Conservation (phyloP, 352 stramenopile genomes). For the Elongisporangium prolatum region DNA sequence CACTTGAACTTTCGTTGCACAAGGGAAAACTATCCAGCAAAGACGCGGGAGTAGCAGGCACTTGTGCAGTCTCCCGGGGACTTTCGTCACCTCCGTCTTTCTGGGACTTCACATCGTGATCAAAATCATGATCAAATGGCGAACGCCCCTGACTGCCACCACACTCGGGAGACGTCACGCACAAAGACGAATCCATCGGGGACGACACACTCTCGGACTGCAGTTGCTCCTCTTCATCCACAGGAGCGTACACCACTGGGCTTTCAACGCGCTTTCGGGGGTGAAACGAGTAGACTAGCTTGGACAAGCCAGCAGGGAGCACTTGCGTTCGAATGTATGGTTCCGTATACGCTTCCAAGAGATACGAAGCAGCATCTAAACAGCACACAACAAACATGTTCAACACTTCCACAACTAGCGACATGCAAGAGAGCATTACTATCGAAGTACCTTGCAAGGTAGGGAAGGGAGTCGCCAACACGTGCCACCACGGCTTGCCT, state of each 20-base stretch:
- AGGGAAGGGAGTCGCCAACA: slow-evolving; percentile 55
- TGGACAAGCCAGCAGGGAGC: slow-evolving; percentile 61
- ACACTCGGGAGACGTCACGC: slow-evolving; percentile 75
- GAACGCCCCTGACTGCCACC: slow-evolving; percentile 61
- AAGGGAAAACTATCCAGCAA: slow-evolving; percentile 49
- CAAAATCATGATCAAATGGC: slow-evolving; percentile 71
- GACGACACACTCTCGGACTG: slow-evolving; percentile 34
- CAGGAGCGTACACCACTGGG: slow-evolving; percentile 32
- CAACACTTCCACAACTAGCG: slow-evolving; percentile 43
- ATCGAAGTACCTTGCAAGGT: slow-evolving; percentile 79
- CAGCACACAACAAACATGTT: slow-evolving; percentile 52
- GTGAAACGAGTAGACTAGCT: slow-evolving; percentile 74
- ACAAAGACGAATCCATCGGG: slow-evolving; percentile 58
- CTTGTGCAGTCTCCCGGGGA: slow-evolving; percentile 36
- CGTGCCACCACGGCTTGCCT: slow-evolving; percentile 69
- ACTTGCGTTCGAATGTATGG: slow-evolving; percentile 78
- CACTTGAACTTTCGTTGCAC: slow-evolving; percentile 73
- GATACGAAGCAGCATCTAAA: slow-evolving; percentile 75
- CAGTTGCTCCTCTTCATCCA: slow-evolving; percentile 42
- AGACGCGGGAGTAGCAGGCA: slow-evolving; percentile 29
- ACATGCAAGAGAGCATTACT: slow-evolving; percentile 30
- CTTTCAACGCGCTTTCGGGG: slow-evolving; percentile 52
- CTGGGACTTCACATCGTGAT: slow-evolving; percentile 56
- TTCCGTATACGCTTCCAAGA: slow-evolving; percentile 72
- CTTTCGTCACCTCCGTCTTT: slow-evolving; percentile 45